Conservation (phyloP, 257 asterid species). For the Solanum bulbocastanum region DNA sequence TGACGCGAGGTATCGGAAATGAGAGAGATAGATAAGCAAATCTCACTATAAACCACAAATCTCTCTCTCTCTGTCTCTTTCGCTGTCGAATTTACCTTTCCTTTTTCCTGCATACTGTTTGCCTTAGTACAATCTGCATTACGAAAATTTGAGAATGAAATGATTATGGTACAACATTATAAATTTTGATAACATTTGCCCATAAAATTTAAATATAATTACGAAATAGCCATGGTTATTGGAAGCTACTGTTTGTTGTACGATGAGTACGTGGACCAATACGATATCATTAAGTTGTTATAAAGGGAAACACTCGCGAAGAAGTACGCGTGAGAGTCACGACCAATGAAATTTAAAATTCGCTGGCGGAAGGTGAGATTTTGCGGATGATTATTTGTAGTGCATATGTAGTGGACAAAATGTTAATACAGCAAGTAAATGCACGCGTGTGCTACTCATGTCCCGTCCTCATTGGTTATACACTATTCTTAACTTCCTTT, state of each 20-base stretch:
- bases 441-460: no score
- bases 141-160: not conserved
- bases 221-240: not conserved
- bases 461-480: no score
- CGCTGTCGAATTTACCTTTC: not conserved
- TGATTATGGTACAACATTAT: not conserved
- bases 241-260: not conserved
- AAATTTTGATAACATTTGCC: not conserved
- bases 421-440: no score
- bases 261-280: not conserved
- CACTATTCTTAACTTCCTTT: no score
- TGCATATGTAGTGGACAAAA: no score
- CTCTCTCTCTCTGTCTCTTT: no score
- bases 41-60: not conserved
- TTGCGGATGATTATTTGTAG: no score
- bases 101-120: not conserved
- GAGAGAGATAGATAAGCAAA: conserved; percentile 7
- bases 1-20: conserved; percentile 27
- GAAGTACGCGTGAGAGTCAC: not conserved
- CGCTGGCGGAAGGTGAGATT: no score
- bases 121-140: not conserved
- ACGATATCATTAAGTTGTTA: not conserved
- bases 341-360: not conserved
- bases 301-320: not conserved
- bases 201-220: not conserved